These are phyloP conservation scores for Acephala macrosclerotiorum DNA, from an alignment of 2,329 filamentous ascomycete species.

Conservation along the genomic window DNA sequence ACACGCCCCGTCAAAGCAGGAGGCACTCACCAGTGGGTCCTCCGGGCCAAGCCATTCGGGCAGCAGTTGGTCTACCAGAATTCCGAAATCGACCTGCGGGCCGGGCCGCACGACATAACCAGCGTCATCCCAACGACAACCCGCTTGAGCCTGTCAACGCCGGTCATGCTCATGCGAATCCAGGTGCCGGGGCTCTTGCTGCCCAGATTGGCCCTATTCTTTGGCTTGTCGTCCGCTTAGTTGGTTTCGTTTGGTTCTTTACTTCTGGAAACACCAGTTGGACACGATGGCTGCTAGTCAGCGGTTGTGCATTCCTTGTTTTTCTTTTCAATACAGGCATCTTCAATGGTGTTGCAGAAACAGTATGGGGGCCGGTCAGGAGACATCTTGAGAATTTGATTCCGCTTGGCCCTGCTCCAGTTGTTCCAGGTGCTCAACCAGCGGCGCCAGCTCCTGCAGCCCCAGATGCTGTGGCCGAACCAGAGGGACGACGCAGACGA, in stretches of 20 bases:
- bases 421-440: constrained; percentile 43
- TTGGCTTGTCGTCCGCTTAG: constrained; percentile 66
- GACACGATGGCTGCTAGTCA: constrained; percentile 64
- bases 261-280: constrained; percentile 64
- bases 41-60: constrained; percentile 23
- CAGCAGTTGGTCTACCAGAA: constrained; percentile 33
- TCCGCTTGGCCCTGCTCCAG: constrained; percentile 55
- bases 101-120: constrained; percentile 29
- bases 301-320: constrained; percentile 59
- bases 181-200: constrained; percentile 40
- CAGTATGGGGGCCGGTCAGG: constrained; percentile 62
- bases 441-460: constrained; percentile 36
- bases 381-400: constrained; percentile 67
- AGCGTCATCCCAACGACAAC: constrained; percentile 26
- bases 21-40: constrained; percentile 25
- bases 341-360: constrained; percentile 61
- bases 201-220: constrained; percentile 62
- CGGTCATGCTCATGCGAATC: constrained; percentile 40
- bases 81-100: constrained; percentile 36
- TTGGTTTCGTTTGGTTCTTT: constrained; percentile 70
- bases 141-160: constrained; percentile 23
- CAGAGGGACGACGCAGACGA: constrained; percentile 21
- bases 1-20: constrained; percentile 50
- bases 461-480: constrained; percentile 8
- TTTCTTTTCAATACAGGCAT: constrained; percentile 67